These are phyloP conservation scores for Azolla pinnata DNA, from an alignment of 75 land plant species.

Conservation along the genomic window DNA sequence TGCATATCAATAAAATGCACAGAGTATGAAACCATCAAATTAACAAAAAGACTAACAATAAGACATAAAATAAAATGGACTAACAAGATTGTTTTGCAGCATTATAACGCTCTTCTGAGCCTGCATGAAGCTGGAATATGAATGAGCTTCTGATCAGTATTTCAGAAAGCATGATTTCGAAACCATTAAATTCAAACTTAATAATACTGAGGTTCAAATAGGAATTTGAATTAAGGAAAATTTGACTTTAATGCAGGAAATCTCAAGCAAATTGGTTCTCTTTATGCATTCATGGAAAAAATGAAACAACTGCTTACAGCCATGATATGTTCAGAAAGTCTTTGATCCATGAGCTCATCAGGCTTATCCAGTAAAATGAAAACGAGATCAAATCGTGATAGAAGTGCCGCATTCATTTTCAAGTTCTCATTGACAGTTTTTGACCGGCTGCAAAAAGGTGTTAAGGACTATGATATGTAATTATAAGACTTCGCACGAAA, in stretches of 20 bases:
- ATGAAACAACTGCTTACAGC: constrained; percentile 45
- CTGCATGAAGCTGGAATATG: constrained; percentile 68
- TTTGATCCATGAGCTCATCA: constrained; percentile 72
- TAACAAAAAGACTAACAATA: not conserved
- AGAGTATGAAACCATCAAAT: too few relatives aligned
- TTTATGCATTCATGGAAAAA: not conserved
- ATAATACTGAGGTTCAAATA: too few relatives aligned
- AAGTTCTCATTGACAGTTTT: constrained; percentile 97
- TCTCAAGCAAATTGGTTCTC: too few relatives aligned
- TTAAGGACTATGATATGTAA: not conserved
- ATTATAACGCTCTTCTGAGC: constrained; percentile 39
- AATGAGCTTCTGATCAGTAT: not conserved
- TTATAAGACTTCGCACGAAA: not conserved
- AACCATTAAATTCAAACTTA: too few relatives aligned
- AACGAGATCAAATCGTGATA: constrained; percentile 87
- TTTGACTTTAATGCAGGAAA: too few relatives aligned
- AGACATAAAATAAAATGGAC: not conserved
- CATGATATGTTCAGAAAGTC: constrained; percentile 86
- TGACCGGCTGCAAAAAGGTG: constrained; percentile 70
- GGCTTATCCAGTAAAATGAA: constrained; percentile 88
- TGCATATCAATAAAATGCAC: constrained; percentile 13
- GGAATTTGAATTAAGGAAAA: too few relatives aligned
- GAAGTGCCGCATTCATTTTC: constrained; percentile 89
- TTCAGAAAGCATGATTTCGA: too few relatives aligned
- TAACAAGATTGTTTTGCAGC: constrained; percentile 45